Conservation (phyloP, 306 rosid species). For the Malus orientalis region DNA sequence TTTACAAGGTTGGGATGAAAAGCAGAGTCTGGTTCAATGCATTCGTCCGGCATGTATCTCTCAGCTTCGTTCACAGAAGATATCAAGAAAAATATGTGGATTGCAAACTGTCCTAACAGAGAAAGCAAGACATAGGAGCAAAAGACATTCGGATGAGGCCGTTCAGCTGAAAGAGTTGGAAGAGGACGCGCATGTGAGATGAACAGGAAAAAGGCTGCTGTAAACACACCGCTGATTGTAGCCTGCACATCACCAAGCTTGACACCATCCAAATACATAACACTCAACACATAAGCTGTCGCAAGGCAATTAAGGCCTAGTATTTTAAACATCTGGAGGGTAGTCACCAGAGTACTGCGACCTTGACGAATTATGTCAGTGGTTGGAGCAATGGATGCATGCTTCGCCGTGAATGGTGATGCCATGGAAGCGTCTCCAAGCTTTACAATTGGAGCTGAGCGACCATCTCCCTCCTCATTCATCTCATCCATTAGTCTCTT, state of each 20-base stretch:
- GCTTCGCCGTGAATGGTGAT: slow-evolving; percentile 97
- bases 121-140: slow-evolving; percentile 82
- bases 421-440: slow-evolving; percentile 99
- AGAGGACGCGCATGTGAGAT: slow-evolving; percentile 98
- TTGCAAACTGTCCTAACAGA: slow-evolving; percentile 82
- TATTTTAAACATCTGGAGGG: slow-evolving; percentile 98
- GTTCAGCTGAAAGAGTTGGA: slow-evolving; percentile 73
- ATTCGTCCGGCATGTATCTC: slow-evolving; percentile 92
- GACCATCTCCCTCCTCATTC: slow-evolving; percentile 95
- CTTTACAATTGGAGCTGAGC: slow-evolving; percentile 75
- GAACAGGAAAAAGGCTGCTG: slow-evolving; percentile 95
- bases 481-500: slow-evolving; percentile 89
- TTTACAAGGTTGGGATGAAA: slow-evolving; percentile 97
- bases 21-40: slow-evolving; percentile 85
- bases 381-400: slow-evolving; percentile 93
- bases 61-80: slow-evolving; percentile 84
- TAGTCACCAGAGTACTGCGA: slow-evolving; percentile 93
- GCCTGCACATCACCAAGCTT: slow-evolving; percentile 97
- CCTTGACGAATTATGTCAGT: slow-evolving; percentile 97
- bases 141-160: slow-evolving; percentile 89
- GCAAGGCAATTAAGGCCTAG: slow-evolving; percentile 98
- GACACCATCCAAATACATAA: slow-evolving; percentile 98
- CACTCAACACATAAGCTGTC: slow-evolving; percentile 94
- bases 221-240: slow-evolving; percentile 93
- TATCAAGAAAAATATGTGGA: slow-evolving; percentile 72